These are phyloP conservation scores for Eucommia ulmoides DNA, from an alignment of 257 asterid species.

Conservation along the genomic window DNA sequence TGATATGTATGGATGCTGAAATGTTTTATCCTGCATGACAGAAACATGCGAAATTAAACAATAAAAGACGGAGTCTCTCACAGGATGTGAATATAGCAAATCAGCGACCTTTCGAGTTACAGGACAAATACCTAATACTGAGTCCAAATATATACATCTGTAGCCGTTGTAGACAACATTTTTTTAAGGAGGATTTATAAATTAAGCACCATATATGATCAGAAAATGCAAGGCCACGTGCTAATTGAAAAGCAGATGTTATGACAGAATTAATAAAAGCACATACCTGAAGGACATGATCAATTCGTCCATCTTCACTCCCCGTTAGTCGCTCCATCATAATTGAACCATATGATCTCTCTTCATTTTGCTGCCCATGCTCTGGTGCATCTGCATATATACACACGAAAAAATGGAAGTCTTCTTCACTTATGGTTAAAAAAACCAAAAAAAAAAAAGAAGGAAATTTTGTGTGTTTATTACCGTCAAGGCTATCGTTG, in stretches of 20 bases:
- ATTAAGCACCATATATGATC: too few relatives aligned
- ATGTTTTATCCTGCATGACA: conserved; percentile 77
- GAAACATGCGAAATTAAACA: conserved; percentile 2
- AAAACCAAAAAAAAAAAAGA: conserved; percentile 4
- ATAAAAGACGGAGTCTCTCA: not conserved
- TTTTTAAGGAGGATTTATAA: too few relatives aligned
- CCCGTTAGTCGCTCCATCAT: conserved; percentile 87
- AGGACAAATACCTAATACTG: not conserved
- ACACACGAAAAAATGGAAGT: not conserved
- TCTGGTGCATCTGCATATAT: conserved; percentile 50
- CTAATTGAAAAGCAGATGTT: not conserved
- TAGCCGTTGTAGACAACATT: too few relatives aligned
- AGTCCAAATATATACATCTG: too few relatives aligned
- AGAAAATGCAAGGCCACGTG: too few relatives aligned
- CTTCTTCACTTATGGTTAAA: not conserved
- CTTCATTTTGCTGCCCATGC: conserved; percentile 35
- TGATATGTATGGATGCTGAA: conserved; percentile 84
- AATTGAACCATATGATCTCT: conserved; percentile 74
- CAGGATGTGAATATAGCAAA: not conserved
- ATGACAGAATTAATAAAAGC: not conserved
- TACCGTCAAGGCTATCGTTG: conserved; percentile 44
- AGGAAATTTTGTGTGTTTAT: not conserved
- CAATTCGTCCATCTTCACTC: conserved; percentile 62
- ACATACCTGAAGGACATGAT: conserved; percentile 85
- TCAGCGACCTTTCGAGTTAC: not conserved